Base-by-base conservation (phyloP, 306 rosid species). In the Datisca glomerata region DNA sequence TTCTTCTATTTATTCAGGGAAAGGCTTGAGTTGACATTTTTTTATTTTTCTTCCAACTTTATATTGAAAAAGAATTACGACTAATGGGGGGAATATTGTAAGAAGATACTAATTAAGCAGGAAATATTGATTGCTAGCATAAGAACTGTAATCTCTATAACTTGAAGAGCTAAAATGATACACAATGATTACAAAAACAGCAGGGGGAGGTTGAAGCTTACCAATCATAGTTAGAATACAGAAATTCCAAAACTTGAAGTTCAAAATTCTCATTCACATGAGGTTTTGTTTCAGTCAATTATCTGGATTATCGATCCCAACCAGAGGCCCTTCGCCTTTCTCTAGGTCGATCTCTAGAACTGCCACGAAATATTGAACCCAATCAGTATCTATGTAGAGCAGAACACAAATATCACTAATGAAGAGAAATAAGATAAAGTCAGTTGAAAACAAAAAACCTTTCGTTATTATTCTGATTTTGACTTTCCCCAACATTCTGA, bases 321-420 rank as follows among this genome's bases (percentile, higher is more conserved):
- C 97, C 94, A 10, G 97, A 79, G 40, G 83, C 68, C 59, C 97
- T 69, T 52, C 82, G 59, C 74, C 97, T 79, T 63, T 87, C 94
- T 67, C 76, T 67, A 4, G 85, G 73, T 60, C 64, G 67, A 31
- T 73, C 80, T 43, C 72, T 38, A 17, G 93, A 74, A 51, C 79
- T 79, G 89, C 83, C 59, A 63, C 36, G 41, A 49, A 47, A 51
- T 29, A 57, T 46, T 33, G 1, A 68, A 55, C 50, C 59, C 42
- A 14, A 68, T 75, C 63, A 76, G 78, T 49, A 63, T 36, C 14
- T 24, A 18, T 18, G 7, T 15, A 20, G 24, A 22, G 21, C 18
- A 6, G 11, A 41, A 32, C 47, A 12, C 34, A 8, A 14, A 39
- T 38, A 41, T 32, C 38, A 46, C 17, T 18, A 11, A 41, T n/a